phyloP scores from a whole-genome alignment of 179 eudicot species.

The Beta lomatogona region DNA sequence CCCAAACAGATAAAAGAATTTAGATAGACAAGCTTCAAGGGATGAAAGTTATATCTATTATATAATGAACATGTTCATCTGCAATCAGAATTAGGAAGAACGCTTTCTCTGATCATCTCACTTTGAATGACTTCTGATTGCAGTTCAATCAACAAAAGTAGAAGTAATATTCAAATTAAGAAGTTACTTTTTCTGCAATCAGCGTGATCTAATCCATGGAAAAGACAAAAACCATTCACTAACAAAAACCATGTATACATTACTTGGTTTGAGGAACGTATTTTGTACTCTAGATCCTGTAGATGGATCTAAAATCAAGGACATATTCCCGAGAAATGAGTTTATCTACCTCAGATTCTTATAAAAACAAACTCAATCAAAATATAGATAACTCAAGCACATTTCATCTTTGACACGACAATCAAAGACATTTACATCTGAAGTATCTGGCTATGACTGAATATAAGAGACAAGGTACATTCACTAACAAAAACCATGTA shows the following conservation, averaged over 20 bases:
- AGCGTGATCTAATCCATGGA: not conserved
- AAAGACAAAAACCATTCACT: not conserved
- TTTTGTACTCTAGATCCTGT: not conserved
- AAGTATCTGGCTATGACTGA: too few relatives aligned
- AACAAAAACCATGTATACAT: not conserved
- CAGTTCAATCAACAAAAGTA: not conserved
- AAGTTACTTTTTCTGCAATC: not conserved
- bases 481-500: too few relatives aligned
- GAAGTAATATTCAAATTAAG: not conserved
- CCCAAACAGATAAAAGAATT: too few relatives aligned
- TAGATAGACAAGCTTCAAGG: too few relatives aligned
- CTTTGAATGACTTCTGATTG: not conserved
- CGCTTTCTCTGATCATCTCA: not conserved
- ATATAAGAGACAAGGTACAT: too few relatives aligned
- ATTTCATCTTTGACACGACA: too few relatives aligned
- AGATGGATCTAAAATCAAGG: not conserved
- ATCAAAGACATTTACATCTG: too few relatives aligned
- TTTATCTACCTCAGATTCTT: constrained; percentile 6
- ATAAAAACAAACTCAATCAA: too few relatives aligned
- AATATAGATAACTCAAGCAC: too few relatives aligned
- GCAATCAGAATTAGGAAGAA: too few relatives aligned
- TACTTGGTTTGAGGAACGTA: not conserved
- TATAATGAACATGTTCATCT: too few relatives aligned
- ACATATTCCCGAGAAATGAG: not conserved
- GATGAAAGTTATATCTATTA: too few relatives aligned